A percentile compares a stretch with the other conserved stretches of the same genome.
phyloP scores from a whole-genome alignment of 805 yeast genomes.

The Candida xiaguanensis region DNA sequence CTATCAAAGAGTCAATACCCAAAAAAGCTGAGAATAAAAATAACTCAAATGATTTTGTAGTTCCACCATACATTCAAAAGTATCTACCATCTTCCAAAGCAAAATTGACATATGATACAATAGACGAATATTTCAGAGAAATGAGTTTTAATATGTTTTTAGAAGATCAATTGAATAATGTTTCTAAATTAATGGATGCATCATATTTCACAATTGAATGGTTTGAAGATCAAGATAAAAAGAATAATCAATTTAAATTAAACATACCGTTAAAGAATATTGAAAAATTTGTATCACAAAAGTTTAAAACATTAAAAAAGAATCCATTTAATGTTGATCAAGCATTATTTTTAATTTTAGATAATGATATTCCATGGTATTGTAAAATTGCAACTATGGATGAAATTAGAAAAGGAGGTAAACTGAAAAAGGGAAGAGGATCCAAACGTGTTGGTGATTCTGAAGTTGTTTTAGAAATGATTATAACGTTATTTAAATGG shows the following conservation, averaged over 20 bases:
- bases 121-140: constrained; percentile 52
- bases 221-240: constrained; percentile 44
- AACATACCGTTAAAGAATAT: constrained; percentile 43
- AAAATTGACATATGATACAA: constrained; percentile 43
- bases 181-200: constrained; percentile 26
- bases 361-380: constrained; percentile 55
- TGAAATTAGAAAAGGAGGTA: constrained; percentile 18
- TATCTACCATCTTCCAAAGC: constrained; percentile 35
- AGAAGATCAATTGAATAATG: constrained; percentile 47
- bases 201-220: constrained; percentile 51
- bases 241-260: constrained; percentile 38
- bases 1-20: constrained; percentile 1
- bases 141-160: constrained; percentile 59
- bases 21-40: not conserved
- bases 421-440: constrained; percentile 19
- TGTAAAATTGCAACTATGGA: constrained; percentile 47
- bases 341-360: constrained; percentile 51
- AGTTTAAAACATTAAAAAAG: constrained; percentile 49
- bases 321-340: constrained; percentile 59
- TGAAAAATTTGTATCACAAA: constrained; percentile 46
- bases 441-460: constrained; percentile 14
- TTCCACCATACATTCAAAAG: constrained; percentile 27
- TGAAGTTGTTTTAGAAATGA: constrained; percentile 31
- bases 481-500: constrained; percentile 57
- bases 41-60: constrained; percentile 2